Evolutionary conservation across 805 yeast genomes (phyloP).

Genomic region (Kazachstania martiniae): DNA sequence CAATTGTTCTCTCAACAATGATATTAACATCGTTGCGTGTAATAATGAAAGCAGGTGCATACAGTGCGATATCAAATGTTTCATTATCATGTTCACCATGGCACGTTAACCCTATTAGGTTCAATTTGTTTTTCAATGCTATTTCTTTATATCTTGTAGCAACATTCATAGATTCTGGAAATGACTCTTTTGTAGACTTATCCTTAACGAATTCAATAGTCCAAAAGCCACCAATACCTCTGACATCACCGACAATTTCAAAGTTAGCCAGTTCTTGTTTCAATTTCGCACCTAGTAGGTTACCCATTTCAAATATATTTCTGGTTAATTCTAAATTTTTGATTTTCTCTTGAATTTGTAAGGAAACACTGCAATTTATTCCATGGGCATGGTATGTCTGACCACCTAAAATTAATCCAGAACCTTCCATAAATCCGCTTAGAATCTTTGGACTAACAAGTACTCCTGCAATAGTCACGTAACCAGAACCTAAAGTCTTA

Average conservation of each 20-base stretch:
- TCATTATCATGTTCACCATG: conserved; percentile 31
- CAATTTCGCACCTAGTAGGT: conserved; percentile 31
- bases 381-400: conserved; percentile 44
- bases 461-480: conserved; percentile 39
- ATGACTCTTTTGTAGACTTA: conserved; percentile 39
- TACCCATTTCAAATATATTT: conserved; percentile 36
- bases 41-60: conserved; percentile 38
- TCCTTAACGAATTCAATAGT: conserved; percentile 47
- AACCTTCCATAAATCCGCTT: conserved; percentile 30
- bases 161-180: conserved; percentile 29
- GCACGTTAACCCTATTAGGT: conserved; percentile 34
- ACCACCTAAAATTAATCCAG: conserved; percentile 34
- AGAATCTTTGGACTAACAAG: conserved; percentile 33
- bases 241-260: conserved; percentile 43
- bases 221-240: conserved; percentile 57
- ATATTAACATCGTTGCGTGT: conserved; percentile 34
- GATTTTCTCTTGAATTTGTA: conserved; percentile 37
- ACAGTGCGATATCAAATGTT: conserved; percentile 32
- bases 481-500: conserved; percentile 40
- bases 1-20: conserved; percentile 31
- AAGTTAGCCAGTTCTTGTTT: conserved; percentile 27
- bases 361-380: conserved; percentile 36
- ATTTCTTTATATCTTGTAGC: conserved; percentile 28
- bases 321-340: conserved; percentile 26
- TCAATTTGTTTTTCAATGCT: conserved; percentile 37